Conservation (phyloP, 2,329 filamentous ascomycete species). For the Beauveria caledonica region DNA sequence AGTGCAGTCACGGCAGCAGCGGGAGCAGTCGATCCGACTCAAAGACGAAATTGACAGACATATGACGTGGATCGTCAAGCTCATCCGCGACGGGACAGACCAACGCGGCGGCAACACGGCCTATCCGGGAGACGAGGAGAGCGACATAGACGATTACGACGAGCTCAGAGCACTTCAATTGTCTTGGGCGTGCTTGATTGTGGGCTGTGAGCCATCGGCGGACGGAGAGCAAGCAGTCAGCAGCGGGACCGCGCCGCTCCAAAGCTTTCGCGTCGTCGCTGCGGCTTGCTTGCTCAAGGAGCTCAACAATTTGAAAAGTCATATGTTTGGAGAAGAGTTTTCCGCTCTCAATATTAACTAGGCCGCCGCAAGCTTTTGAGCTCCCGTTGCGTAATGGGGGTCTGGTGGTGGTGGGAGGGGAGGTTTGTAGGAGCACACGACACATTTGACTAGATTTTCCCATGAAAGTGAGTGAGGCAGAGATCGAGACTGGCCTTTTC, state of each 20-base stretch:
- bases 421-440: too few relatives aligned
- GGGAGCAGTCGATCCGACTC: conserved; percentile 42
- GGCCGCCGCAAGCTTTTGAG: background rate
- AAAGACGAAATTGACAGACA: conserved; percentile 43
- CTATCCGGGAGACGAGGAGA: background rate
- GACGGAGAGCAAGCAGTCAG: conserved; percentile 1
- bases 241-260: conserved; percentile 16
- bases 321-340: background rate
- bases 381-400: too few relatives aligned
- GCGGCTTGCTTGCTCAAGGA: conserved; percentile 15
- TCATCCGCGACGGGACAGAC: conserved; percentile 18
- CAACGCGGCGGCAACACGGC: background rate
- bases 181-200: conserved; percentile 27
- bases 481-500: too few relatives aligned
- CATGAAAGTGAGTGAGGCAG: too few relatives aligned
- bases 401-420: too few relatives aligned
- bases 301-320: background rate
- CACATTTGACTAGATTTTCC: too few relatives aligned
- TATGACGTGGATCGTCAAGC: conserved; percentile 30
- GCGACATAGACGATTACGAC: background rate
- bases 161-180: conserved; percentile 22
- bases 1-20: conserved; percentile 39
- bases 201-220: conserved; percentile 16
- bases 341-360: background rate
- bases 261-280: conserved; percentile 31